phyloP scores from a whole-genome alignment of 257 asterid genomes.

The Craterostigma plantagineum region DNA sequence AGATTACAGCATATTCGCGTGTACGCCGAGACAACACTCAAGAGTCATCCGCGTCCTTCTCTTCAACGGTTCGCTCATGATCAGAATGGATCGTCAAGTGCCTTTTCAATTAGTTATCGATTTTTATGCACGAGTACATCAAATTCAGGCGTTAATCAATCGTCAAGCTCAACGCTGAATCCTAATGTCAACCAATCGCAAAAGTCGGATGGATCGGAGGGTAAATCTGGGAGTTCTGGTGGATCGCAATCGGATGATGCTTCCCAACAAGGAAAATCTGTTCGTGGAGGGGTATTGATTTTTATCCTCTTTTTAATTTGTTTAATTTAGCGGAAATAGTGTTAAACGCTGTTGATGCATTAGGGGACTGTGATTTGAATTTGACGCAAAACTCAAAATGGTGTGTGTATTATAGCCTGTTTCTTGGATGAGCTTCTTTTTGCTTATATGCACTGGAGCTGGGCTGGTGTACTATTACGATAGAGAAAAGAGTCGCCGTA shows the following conservation, averaged over 20 bases:
- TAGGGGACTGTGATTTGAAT: neutral
- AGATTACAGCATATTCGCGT: too few relatives aligned
- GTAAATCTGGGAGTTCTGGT: too few relatives aligned
- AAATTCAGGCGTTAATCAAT: slow-evolving; percentile 8
- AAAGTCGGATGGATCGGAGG: too few relatives aligned
- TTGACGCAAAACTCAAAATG: neutral
- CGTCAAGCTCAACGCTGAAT: too few relatives aligned
- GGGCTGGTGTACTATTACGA: slow-evolving; percentile 66
- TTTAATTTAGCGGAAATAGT: neutral
- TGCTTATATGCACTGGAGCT: slow-evolving; percentile 72
- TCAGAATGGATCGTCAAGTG: slow-evolving; percentile 9
- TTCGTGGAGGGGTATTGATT: slow-evolving; percentile 1
- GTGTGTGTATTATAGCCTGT: slow-evolving; percentile 36
- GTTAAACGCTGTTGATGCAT: neutral
- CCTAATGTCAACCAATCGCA: too few relatives aligned
- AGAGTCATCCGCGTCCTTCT: neutral
- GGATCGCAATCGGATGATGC: neutral
- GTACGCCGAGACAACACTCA: slow-evolving; percentile 9
- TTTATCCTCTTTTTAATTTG: neutral
- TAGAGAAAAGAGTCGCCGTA: slow-evolving; percentile 65
- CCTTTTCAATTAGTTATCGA: slow-evolving; percentile 13
- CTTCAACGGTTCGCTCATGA: slow-evolving; percentile 7
- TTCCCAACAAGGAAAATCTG: neutral
- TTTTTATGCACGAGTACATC: slow-evolving; percentile 21
- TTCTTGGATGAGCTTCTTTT: slow-evolving; percentile 77